Base-by-base conservation (phyloP, 306 rosid species). In the Coriaria nepalensis region DNA sequence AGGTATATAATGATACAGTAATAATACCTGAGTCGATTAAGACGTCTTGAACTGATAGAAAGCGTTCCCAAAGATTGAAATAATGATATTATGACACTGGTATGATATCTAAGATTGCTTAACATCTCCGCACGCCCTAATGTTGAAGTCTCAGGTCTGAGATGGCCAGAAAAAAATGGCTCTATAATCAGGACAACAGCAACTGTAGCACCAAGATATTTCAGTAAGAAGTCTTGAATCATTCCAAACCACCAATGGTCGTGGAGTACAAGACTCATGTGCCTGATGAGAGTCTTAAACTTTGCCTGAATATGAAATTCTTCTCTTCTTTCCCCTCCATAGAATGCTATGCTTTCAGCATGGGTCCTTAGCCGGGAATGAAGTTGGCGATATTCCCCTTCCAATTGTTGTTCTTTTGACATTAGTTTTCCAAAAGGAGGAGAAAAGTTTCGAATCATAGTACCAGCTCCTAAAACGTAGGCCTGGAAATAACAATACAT, bases 211-310 rank as follows among this genome's bases (percentile, higher is more conserved):
- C 98, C 98, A 56, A 92, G 95, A 75, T 92, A 92, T 76, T 92
- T 92, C 68, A 85, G 61, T 42, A 92, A 49, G 59, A 85, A 92
- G 64, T 92, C 98, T 56, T 92, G 98, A 73, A 92, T 82, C 95
- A 92, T 92, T 74, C 98, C 96, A 79, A 92, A 92, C 98, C 98
- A 92, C 98, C 98, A 92, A 55, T 92, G 94, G 50, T 92, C 94
- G 40, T 92, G 96, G 59, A 79, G 73, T 51, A 79, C 96, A 50
- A 52, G 56, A 20, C 71, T 57, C 83, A 79, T 48, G 71, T 92
- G 98, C 63, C 63, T 52, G 53, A 79, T 66, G 50, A 85, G 68
- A 37, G 64, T 47, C 65, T 71, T 71, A 70, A 92, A 92, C 70
- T 92, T 92, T 49, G 69, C 76, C 72, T 78, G 82, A 59, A 92